Evolutionary conservation across 768 basidiomycete species (phyloP).

Genomic region (Suillus bovinus): DNA sequence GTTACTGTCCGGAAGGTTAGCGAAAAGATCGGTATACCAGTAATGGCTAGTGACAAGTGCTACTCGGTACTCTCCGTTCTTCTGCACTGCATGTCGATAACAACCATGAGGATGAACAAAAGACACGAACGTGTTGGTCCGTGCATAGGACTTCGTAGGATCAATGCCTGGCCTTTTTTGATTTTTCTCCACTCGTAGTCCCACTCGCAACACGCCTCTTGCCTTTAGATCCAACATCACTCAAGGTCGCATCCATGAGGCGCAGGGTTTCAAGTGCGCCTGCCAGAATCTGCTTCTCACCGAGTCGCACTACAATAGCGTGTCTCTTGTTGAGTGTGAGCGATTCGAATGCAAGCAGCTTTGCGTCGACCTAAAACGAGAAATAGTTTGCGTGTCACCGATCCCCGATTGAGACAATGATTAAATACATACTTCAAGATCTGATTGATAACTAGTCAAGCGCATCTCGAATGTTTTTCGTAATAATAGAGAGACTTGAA

Average conservation of each 20-base stretch:
- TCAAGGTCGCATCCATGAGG: slow-evolving; percentile 12
- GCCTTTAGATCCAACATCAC: slow-evolving; percentile 3
- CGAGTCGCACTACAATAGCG: slow-evolving; percentile 73
- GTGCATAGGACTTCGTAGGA: not conserved
- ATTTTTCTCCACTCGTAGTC: not conserved
- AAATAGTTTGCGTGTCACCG: slow-evolving; percentile 2
- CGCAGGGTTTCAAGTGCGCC: slow-evolving; percentile 22
- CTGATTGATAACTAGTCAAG: slow-evolving; percentile 51
- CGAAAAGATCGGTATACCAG: not conserved
- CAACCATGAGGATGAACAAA: too few relatives aligned
- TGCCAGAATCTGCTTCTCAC: slow-evolving; percentile 73
- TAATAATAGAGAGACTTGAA: slow-evolving; percentile 46
- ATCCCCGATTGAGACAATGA: not conserved
- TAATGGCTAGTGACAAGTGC: not conserved
- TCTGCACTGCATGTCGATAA: not conserved
- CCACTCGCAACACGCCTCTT: slow-evolving; percentile 4
- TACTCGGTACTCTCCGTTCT: not conserved
- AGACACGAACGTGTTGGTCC: not conserved
- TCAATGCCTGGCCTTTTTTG: slow-evolving; percentile 1
- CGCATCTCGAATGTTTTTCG: slow-evolving; percentile 50
- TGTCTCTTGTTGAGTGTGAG: slow-evolving; percentile 50
- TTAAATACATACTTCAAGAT: slow-evolving; percentile 41
- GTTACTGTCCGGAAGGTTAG: not conserved
- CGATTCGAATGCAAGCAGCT: slow-evolving; percentile 31
- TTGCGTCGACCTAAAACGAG: slow-evolving; percentile 50